Evolutionary conservation across 192 early-diverging fungal genomes (phyloP).

Genomic region (Spizellomyces punctatus): DNA sequence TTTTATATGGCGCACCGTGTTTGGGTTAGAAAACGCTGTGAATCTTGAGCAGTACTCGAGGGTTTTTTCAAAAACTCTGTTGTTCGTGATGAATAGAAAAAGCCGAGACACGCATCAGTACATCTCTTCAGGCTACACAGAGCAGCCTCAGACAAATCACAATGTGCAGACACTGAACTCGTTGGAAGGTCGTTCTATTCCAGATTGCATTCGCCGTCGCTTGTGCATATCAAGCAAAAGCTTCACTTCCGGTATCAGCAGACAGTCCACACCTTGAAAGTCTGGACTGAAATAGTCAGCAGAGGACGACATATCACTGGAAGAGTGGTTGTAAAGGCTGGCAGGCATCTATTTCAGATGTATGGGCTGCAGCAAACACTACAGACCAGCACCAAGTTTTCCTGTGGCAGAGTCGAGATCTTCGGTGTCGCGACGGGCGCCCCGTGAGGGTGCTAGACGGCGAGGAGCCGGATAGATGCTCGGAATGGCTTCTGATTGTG

Average conservation of each 20-base stretch:
- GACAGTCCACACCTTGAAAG: slow-evolving; percentile 47
- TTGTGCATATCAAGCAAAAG: slow-evolving; percentile 43
- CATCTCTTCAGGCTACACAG: not conserved
- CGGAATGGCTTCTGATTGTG: too few relatives aligned
- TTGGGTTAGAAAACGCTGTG: slow-evolving; percentile 80
- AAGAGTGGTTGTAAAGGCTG: not conserved
- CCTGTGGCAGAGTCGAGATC: slow-evolving; percentile 2
- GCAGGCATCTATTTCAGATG: not conserved
- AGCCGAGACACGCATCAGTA: too few relatives aligned
- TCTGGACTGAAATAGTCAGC: slow-evolving; percentile 30
- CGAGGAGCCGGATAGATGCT: too few relatives aligned
- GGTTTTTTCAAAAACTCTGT: slow-evolving; percentile 80
- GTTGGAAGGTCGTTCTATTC: slow-evolving; percentile 21
- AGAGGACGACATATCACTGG: not conserved
- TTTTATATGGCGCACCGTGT: slow-evolving; percentile 85
- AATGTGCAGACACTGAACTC: slow-evolving; percentile 1
- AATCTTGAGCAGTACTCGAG: slow-evolving; percentile 85
- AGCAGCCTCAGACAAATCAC: not conserved
- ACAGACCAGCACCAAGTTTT: slow-evolving; percentile 19
- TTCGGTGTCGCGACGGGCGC: slow-evolving; percentile 3
- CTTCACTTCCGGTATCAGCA: slow-evolving; percentile 53
- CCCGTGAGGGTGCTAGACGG: not conserved
- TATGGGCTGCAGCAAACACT: too few relatives aligned
- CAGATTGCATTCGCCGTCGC: slow-evolving; percentile 15
- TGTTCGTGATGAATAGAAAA: not conserved